Percentiles rank a stretch among this genome's conserved stretches.
phyloP scores from a whole-genome alignment of 2,329 filamentous ascomycete genomes.

The Cercospora citrullina region DNA sequence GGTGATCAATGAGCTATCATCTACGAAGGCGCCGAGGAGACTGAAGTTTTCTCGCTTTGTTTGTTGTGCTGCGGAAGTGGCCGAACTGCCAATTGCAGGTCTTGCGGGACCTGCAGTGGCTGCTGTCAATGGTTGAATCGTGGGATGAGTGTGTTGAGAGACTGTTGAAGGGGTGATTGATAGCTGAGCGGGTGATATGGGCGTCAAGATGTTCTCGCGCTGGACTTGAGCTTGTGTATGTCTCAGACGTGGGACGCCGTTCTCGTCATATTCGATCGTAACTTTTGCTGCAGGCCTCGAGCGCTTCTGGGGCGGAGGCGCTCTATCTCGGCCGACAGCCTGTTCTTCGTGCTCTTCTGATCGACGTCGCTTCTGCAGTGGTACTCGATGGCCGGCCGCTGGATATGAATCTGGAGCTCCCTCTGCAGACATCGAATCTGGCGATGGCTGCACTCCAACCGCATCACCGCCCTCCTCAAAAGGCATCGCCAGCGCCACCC shows the following conservation, averaged over 20 bases:
- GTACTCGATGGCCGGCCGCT: neutral
- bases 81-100: neutral
- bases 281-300: constrained; percentile 23
- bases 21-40: constrained; percentile 38
- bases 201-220: neutral
- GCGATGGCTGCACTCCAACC: neutral
- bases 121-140: neutral
- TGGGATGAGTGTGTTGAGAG: neutral
- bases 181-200: neutral
- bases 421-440: neutral
- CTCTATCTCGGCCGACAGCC: neutral
- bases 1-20: constrained; percentile 54
- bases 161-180: neutral
- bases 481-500: neutral
- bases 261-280: constrained; percentile 29
- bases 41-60: constrained; percentile 32
- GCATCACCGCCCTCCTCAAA: neutral
- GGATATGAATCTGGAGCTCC: neutral
- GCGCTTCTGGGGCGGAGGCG: constrained; percentile 1
- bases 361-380: neutral
- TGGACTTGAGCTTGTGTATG: constrained; percentile 2
- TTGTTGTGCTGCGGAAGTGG: neutral
- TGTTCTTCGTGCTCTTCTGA: neutral
- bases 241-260: constrained; percentile 26
- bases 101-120: neutral